phyloP scores from a whole-genome alignment of 2,329 filamentous ascomycete species.

The Ophiostoma pallidulum region DNA sequence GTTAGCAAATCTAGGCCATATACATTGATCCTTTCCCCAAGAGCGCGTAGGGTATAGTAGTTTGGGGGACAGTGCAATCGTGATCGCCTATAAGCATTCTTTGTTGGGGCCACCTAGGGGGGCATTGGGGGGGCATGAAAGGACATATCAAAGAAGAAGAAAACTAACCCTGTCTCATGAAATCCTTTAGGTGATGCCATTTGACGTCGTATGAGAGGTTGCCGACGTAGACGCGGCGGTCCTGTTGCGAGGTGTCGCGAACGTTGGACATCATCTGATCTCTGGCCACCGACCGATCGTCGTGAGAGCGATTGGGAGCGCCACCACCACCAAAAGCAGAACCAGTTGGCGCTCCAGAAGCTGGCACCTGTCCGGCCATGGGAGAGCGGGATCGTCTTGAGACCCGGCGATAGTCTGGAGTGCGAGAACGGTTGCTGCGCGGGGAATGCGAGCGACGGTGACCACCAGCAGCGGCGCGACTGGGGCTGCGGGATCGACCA shows the following conservation, averaged over 20 bases:
- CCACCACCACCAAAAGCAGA: slow-evolving; percentile 49
- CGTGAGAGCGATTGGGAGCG: slow-evolving; percentile 62
- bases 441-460: slow-evolving; percentile 71
- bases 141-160: background rate
- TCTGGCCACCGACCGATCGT: slow-evolving; percentile 74
- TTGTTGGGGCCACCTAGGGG: no score
- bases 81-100: no score
- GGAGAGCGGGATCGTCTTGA: slow-evolving; percentile 73
- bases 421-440: slow-evolving; percentile 63
- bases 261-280: slow-evolving; percentile 95
- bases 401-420: slow-evolving; percentile 67
- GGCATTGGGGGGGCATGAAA: background rate
- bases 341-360: slow-evolving; percentile 57
- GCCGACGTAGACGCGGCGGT: slow-evolving; percentile 98
- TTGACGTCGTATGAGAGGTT: slow-evolving; percentile 99
- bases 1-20: slow-evolving; percentile 23
- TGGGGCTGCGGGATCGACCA: slow-evolving; percentile 75
- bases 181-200: slow-evolving; percentile 99
- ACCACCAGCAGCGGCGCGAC: slow-evolving; percentile 46
- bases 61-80: no score
- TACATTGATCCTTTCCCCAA: background rate
- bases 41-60: no score
- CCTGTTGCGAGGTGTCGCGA: slow-evolving; percentile 91
- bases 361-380: slow-evolving; percentile 66
- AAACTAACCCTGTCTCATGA: slow-evolving; percentile 94